Evolutionary conservation across 2,329 filamentous ascomycete genomes (phyloP).

Genomic region (Microsporum canis): DNA sequence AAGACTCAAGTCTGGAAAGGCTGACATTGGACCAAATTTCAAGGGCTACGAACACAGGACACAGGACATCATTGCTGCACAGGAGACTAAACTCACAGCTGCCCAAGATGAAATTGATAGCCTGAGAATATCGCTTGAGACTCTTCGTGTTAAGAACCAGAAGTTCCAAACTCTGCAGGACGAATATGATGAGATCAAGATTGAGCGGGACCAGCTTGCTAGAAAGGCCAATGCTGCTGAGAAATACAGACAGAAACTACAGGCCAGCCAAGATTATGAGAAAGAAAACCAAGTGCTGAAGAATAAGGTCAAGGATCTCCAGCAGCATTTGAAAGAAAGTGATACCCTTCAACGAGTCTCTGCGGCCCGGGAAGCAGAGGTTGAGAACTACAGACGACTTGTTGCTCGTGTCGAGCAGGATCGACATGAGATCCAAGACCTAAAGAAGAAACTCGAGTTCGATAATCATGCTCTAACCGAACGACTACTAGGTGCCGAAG

Average conservation of each 20-base stretch:
- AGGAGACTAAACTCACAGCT: slow-evolving; percentile 55
- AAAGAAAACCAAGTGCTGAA: slow-evolving; percentile 39
- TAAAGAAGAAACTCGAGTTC: slow-evolving; percentile 40
- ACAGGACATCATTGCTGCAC: slow-evolving; percentile 58
- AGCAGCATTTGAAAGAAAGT: slow-evolving; percentile 36
- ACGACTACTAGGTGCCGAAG: slow-evolving; percentile 33
- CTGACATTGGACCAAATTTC: slow-evolving; percentile 37
- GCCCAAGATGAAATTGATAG: slow-evolving; percentile 35
- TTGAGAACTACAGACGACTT: slow-evolving; percentile 36
- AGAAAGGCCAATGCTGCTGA: slow-evolving; percentile 40
- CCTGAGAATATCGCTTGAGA: slow-evolving; percentile 35
- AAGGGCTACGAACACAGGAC: slow-evolving; percentile 36
- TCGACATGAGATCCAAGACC: slow-evolving; percentile 36
- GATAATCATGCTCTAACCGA: slow-evolving; percentile 39
- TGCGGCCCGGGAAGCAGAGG: slow-evolving; percentile 31
- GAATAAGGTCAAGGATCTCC: slow-evolving; percentile 36
- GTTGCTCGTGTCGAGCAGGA: slow-evolving; percentile 39
- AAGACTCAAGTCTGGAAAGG: slow-evolving; percentile 41
- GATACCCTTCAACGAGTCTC: slow-evolving; percentile 33
- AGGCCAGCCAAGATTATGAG: slow-evolving; percentile 39
- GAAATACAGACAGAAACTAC: slow-evolving; percentile 40
- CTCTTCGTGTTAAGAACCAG: slow-evolving; percentile 35
- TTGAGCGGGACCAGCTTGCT: slow-evolving; percentile 35
- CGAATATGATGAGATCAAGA: slow-evolving; percentile 40
- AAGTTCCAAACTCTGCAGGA: slow-evolving; percentile 38